Conservation (phyloP, 164 flowering plant genomes). For the Berberis vulgaris region DNA sequence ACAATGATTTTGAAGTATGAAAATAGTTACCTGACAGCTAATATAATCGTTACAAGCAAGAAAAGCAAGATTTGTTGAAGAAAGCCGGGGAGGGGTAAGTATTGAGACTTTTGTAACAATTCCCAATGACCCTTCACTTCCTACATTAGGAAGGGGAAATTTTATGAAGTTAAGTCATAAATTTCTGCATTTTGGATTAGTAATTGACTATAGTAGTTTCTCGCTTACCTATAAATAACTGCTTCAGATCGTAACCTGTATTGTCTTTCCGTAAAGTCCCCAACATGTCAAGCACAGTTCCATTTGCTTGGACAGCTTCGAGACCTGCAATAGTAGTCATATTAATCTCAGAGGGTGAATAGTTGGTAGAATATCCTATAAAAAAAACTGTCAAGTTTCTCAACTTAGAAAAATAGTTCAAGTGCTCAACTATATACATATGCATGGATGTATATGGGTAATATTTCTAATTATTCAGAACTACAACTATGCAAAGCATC, state of each 20-base stretch:
- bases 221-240: slow-evolving; percentile 78
- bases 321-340: slow-evolving; percentile 43
- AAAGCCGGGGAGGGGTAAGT: slow-evolving; percentile 77
- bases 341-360: neutral
- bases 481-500: neutral
- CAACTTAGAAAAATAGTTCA: too few species aligned
- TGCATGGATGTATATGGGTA: too few species aligned
- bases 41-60: slow-evolving; percentile 79
- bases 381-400: too few species aligned
- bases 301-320: slow-evolving; percentile 88
- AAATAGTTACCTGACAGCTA: slow-evolving; percentile 68
- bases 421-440: too few species aligned
- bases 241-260: slow-evolving; percentile 97
- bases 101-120: slow-evolving; percentile 86
- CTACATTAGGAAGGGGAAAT: slow-evolving; percentile 26
- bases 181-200: neutral
- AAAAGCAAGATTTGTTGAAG: slow-evolving; percentile 81
- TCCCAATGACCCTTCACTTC: slow-evolving; percentile 98
- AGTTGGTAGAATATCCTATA: neutral
- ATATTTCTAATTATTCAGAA: too few species aligned
- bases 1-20: neutral
- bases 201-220: neutral
- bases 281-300: slow-evolving; percentile 88
- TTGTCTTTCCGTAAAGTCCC: slow-evolving; percentile 94
- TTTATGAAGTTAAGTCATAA: slow-evolving; percentile 1